A percentile compares a stretch with the other conserved stretches of the same genome.
phyloP scores from a whole-genome alignment of 176 grass and related monocot genomes.

The Oryza glaberrima region DNA sequence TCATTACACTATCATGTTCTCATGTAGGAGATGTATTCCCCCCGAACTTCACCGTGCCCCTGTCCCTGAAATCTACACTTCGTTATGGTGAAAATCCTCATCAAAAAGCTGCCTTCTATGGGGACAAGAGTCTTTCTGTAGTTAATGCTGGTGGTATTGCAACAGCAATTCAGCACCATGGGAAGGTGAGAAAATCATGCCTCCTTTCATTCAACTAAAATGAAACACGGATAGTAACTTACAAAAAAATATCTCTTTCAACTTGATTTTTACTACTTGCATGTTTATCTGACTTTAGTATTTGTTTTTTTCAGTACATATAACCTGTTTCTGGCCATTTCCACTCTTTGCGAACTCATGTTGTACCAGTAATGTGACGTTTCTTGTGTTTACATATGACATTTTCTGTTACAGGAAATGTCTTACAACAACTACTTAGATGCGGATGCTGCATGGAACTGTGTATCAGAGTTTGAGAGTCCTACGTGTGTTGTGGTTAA shows the following conservation, averaged over 20 bases:
- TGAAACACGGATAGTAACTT: background rate
- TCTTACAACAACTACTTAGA: constrained; percentile 98
- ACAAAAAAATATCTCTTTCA: background rate
- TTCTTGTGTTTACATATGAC: constrained; percentile 1
- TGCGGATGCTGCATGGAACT: constrained; percentile 96
- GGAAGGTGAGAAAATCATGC: constrained; percentile 56
- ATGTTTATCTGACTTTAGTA: background rate
- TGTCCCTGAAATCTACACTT: constrained; percentile 69
- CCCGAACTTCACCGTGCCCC: constrained; percentile 75
- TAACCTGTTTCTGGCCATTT: constrained; percentile 1
- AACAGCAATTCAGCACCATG: constrained; percentile 86
- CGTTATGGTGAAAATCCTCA: constrained; percentile 98
- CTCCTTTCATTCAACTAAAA: background rate
- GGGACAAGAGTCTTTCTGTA: constrained; percentile 81
- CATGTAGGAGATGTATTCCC: constrained; percentile 66
- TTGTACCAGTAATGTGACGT: background rate
- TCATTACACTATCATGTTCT: background rate
- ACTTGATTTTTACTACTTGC: background rate
- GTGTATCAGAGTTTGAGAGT: constrained; percentile 79
- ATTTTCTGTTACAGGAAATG: constrained; percentile 71
- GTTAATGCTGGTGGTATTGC: constrained; percentile 79
- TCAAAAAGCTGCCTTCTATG: constrained; percentile 91
- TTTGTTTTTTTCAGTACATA: constrained; percentile 28
- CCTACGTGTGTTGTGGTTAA: constrained; percentile 94
- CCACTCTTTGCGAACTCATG: constrained; percentile 6